These are phyloP conservation scores for Agastache rugosa DNA, from an alignment of 257 asterid genomes.

Conservation along the genomic window DNA sequence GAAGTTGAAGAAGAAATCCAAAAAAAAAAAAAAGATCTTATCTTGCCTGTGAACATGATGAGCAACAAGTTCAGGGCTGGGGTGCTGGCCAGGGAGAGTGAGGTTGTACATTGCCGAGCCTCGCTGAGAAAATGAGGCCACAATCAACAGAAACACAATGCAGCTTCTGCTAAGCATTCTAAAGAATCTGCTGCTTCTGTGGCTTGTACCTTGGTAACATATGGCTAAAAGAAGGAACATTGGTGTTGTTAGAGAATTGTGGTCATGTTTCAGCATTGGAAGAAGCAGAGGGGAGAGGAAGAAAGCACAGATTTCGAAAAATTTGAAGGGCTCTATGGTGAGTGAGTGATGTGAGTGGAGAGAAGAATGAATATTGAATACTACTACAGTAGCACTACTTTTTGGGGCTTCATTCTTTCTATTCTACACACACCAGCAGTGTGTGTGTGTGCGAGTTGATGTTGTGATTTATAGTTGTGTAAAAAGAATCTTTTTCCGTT, in stretches of 20 bases:
- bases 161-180: constrained; percentile 38
- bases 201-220: constrained; percentile 18
- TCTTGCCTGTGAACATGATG: constrained; percentile 58
- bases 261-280: not conserved
- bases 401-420: constrained; percentile 32
- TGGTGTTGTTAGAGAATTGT: not conserved
- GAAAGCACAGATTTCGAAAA: constrained; percentile 1
- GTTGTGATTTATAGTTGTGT: constrained; percentile 26
- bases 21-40: not conserved
- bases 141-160: constrained; percentile 43
- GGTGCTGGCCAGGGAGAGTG: constrained; percentile 65
- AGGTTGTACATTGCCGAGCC: constrained; percentile 45
- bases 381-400: constrained; percentile 19
- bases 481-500: constrained; percentile 31
- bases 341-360: constrained; percentile 15
- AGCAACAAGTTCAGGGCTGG: constrained; percentile 56
- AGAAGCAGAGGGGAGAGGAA: not conserved
- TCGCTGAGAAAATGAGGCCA: constrained; percentile 28
- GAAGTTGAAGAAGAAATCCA: too few relatives aligned
- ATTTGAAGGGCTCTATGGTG: constrained; percentile 41
- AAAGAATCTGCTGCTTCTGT: constrained; percentile 24
- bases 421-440: constrained; percentile 3
- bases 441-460: constrained; percentile 17
- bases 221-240: not conserved
- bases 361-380: constrained; percentile 21